phyloP scores from a whole-genome alignment of 768 basidiomycete genomes.

The Russula dissimulans region DNA sequence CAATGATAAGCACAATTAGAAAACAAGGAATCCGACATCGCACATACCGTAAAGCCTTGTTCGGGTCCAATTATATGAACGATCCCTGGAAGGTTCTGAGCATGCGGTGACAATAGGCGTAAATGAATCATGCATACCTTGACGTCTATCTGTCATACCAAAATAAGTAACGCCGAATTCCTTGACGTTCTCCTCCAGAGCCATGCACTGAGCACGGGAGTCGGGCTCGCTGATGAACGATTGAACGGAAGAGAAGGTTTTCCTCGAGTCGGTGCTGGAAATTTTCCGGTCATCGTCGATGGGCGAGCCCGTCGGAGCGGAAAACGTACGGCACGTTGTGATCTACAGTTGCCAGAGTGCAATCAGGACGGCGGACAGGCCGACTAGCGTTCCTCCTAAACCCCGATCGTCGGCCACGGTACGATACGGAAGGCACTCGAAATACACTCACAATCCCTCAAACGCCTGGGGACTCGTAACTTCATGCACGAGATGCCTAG shows the following conservation, averaged over 20 bases:
- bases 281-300: not conserved
- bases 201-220: constrained; percentile 46
- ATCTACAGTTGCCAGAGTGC: constrained; percentile 54
- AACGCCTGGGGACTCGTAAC: constrained; percentile 59
- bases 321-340: constrained; percentile 42
- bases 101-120: not conserved
- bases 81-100: constrained; percentile 30
- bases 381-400: constrained; percentile 40
- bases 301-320: not conserved
- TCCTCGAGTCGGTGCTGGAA: constrained; percentile 39
- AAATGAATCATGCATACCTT: constrained; percentile 32
- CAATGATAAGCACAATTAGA: not conserved
- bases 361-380: constrained; percentile 53
- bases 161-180: constrained; percentile 60
- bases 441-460: constrained; percentile 38
- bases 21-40: not conserved
- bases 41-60: constrained; percentile 48
- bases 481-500: constrained; percentile 51
- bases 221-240: constrained; percentile 50
- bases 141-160: constrained; percentile 55
- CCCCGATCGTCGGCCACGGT: not conserved
- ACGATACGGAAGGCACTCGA: not conserved
- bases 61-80: constrained; percentile 60
- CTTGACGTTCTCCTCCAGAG: constrained; percentile 57
- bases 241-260: constrained; percentile 39